Conservation (phyloP, 768 basidiomycete genomes). For the Kwoniella europaea region DNA sequence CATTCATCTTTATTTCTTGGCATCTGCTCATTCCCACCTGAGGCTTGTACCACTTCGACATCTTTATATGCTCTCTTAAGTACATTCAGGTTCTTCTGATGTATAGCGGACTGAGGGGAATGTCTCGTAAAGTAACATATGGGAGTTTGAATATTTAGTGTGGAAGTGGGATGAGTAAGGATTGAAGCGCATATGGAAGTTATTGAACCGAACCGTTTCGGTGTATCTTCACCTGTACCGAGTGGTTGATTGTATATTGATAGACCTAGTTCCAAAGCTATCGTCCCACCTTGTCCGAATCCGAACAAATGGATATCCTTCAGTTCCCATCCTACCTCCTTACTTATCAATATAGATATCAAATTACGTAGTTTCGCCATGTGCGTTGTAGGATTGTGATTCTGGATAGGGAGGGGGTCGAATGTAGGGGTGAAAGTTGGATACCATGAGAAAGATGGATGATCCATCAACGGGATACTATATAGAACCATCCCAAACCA, state of each 20-base stretch:
- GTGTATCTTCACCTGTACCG: not conserved
- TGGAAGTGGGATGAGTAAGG: slow-evolving; percentile 38
- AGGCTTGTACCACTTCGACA: slow-evolving; percentile 35
- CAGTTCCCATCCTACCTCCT: slow-evolving; percentile 40
- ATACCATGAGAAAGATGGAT: slow-evolving; percentile 50
- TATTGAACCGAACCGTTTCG: slow-evolving; percentile 37
- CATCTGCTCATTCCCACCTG: slow-evolving; percentile 36
- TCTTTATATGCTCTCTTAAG: slow-evolving; percentile 39
- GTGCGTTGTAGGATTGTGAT: slow-evolving; percentile 35
- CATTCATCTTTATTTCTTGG: slow-evolving; percentile 48
- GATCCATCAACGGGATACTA: slow-evolving; percentile 49
- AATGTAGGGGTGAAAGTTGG: slow-evolving; percentile 46
- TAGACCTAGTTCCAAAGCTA: slow-evolving; percentile 46
- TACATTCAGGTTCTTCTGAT: slow-evolving; percentile 17
- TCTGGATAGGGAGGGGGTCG: slow-evolving; percentile 39
- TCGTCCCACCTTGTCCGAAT: slow-evolving; percentile 55
- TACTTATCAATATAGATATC: slow-evolving; percentile 32
- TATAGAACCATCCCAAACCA: not conserved
- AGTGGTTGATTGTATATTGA: slow-evolving; percentile 26
- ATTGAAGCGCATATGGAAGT: slow-evolving; percentile 45
- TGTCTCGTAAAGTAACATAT: slow-evolving; percentile 43
- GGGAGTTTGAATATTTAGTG: slow-evolving; percentile 36
- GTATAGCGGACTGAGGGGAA: slow-evolving; percentile 20
- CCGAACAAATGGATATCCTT: slow-evolving; percentile 55
- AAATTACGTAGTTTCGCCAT: slow-evolving; percentile 32